Percentiles rank a stretch among this genome's conserved stretches.
phyloP scores from a whole-genome alignment of 1,284 basidiomycete species.

The Apiotrichum brassicae region DNA sequence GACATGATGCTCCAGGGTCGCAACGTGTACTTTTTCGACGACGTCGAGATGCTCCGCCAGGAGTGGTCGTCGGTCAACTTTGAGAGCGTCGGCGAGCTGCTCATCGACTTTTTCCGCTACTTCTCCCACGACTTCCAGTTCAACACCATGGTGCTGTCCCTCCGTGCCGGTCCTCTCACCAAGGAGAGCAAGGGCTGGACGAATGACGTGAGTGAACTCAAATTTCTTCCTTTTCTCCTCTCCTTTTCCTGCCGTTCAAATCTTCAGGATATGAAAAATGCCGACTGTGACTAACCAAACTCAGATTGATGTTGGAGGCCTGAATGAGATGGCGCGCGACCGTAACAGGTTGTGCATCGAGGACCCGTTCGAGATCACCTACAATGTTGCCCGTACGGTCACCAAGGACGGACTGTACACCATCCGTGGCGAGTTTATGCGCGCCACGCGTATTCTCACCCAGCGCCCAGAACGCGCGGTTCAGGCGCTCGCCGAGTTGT shows the following conservation, averaged over 20 bases:
- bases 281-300: slow-evolving; percentile 4
- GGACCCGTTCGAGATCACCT: slow-evolving; percentile 94
- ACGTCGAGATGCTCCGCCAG: slow-evolving; percentile 78
- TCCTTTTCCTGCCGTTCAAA: too few species aligned
- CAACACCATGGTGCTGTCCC: slow-evolving; percentile 83
- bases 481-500: slow-evolving; percentile 71
- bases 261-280: too few species aligned
- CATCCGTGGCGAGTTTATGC: slow-evolving; percentile 97
- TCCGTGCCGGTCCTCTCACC: slow-evolving; percentile 78
- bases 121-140: slow-evolving; percentile 91
- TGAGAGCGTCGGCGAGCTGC: slow-evolving; percentile 90
- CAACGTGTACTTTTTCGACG: slow-evolving; percentile 96
- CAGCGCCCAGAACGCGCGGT: slow-evolving; percentile 73
- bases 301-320: slow-evolving; percentile 49
- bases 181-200: slow-evolving; percentile 92
- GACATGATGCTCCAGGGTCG: slow-evolving; percentile 78
- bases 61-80: slow-evolving; percentile 91
- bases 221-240: slow-evolving; percentile 46
- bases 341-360: slow-evolving; percentile 90
- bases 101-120: slow-evolving; percentile 97
- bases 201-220: slow-evolving; percentile 61
- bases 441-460: slow-evolving; percentile 76
- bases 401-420: slow-evolving; percentile 94
- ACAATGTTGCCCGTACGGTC: slow-evolving; percentile 93
- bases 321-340: slow-evolving; percentile 68